These are phyloP conservation scores for Aspergillus sclerotialis DNA, from an alignment of 2,329 filamentous ascomycete species.

Conservation along the genomic window DNA sequence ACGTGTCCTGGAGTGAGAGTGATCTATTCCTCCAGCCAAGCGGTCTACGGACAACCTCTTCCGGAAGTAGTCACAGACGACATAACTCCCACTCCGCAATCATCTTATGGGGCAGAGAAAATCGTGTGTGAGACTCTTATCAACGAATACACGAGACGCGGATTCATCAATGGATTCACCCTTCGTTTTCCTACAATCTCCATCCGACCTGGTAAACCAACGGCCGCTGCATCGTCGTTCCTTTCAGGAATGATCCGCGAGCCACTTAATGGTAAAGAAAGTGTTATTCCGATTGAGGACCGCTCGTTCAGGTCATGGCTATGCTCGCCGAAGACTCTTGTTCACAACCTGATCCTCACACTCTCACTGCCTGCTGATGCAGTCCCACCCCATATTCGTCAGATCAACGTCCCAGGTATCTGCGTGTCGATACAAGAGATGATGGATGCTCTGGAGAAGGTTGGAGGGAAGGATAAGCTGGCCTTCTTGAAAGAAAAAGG, in stretches of 20 bases:
- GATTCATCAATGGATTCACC: conserved; percentile 51
- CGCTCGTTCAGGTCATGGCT: conserved; percentile 48
- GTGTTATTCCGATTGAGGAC: conserved; percentile 45
- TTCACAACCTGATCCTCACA: conserved; percentile 47
- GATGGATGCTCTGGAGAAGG: conserved; percentile 48
- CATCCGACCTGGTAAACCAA: conserved; percentile 54
- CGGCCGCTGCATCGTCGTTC: conserved; percentile 57
- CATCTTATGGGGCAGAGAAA: conserved; percentile 58
- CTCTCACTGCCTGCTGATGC: conserved; percentile 38
- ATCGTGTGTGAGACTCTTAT: conserved; percentile 55
- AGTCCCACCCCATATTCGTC: conserved; percentile 40
- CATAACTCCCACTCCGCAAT: conserved; percentile 52
- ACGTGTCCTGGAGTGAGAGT: conserved; percentile 50
- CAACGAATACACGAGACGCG: conserved; percentile 57
- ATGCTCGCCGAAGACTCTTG: conserved; percentile 47
- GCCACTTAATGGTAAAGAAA: conserved; percentile 50
- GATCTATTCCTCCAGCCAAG: conserved; percentile 56
- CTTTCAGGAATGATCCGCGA: conserved; percentile 59
- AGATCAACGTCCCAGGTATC: conserved; percentile 52
- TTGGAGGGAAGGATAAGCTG: conserved; percentile 48
- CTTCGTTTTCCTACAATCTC: conserved; percentile 57
- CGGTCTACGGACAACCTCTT: conserved; percentile 55
- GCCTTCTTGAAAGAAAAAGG: conserved; percentile 46
- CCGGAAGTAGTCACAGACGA: conserved; percentile 46
- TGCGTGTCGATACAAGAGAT: conserved; percentile 50